Evolutionary conservation across 2,329 filamentous ascomycete genomes (phyloP).

Genomic region (Fusarium nematophilum): DNA sequence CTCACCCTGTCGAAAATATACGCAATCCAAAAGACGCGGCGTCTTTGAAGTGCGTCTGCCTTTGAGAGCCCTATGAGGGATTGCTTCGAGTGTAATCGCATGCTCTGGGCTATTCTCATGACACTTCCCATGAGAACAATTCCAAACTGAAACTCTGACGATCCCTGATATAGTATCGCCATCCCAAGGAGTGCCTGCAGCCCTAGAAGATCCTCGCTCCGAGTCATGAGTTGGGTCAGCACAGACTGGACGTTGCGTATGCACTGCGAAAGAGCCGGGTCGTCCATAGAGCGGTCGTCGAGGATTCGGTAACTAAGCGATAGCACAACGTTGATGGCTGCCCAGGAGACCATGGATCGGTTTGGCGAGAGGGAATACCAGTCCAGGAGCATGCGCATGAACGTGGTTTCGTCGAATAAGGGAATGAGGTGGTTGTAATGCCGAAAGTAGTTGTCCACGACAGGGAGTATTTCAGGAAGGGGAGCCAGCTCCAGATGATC

Average conservation of each 20-base stretch:
- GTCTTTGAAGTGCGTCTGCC: conserved; percentile 37
- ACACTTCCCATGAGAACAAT: conserved; percentile 49
- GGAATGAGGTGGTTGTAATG: conserved; percentile 42
- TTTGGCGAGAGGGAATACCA: conserved; percentile 44
- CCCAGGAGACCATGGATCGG: conserved; percentile 42
- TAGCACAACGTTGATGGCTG: conserved; percentile 50
- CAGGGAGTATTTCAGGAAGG: conserved; percentile 31
- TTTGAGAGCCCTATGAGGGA: neutral
- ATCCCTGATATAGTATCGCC: conserved; percentile 48
- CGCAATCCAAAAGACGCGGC: conserved; percentile 51
- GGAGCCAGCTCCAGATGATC: conserved; percentile 27
- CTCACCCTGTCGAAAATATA: conserved; percentile 49
- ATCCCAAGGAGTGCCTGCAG: conserved; percentile 51
- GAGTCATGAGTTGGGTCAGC: conserved; percentile 47
- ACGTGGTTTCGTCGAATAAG: conserved; percentile 48
- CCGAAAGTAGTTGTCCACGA: conserved; percentile 37
- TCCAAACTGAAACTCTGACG: conserved; percentile 46
- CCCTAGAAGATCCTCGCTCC: conserved; percentile 45
- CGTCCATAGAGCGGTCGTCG: conserved; percentile 31
- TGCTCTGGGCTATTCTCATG: conserved; percentile 47
- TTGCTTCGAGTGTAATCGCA: conserved; percentile 46
- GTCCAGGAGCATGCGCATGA: conserved; percentile 49
- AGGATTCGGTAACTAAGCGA: conserved; percentile 46
- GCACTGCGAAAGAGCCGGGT: conserved; percentile 38
- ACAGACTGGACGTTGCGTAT: conserved; percentile 47